Conservation (phyloP, 2,329 filamentous ascomycete genomes). For the Nigrospora sphaerica region DNA sequence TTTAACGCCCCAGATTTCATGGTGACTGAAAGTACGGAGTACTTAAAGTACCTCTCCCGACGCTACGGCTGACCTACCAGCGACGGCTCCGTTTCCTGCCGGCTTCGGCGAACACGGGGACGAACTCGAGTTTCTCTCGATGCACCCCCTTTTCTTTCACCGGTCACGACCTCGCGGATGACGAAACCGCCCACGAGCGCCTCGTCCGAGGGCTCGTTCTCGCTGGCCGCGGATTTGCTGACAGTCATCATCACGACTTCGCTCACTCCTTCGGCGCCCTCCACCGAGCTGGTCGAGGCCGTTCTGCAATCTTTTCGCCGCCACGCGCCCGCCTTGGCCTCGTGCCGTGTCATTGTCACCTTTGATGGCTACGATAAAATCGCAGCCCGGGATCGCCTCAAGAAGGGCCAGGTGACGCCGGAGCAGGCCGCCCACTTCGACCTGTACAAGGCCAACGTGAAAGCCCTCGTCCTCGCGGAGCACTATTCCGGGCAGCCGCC, state of each 20-base stretch:
- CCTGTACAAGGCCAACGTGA: constrained; percentile 40
- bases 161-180: neutral
- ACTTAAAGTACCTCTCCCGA: too few species aligned
- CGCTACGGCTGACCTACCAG: too few species aligned
- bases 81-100: too few species aligned
- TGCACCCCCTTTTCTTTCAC: too few species aligned
- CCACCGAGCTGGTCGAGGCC: constrained; percentile 40
- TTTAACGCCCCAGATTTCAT: too few species aligned
- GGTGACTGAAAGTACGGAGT: too few species aligned
- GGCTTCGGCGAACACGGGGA: too few species aligned
- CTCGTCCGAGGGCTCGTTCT: neutral
- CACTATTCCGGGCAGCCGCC: constrained; percentile 9
- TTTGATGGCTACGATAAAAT: constrained; percentile 46
- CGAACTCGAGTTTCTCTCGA: too few species aligned
- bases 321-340: constrained; percentile 32
- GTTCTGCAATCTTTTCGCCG: constrained; percentile 37
- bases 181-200: neutral
- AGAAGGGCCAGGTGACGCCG: constrained; percentile 44
- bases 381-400: constrained; percentile 34
- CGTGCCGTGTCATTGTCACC: constrained; percentile 40
- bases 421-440: constrained; percentile 33
- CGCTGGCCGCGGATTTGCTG: constrained; percentile 11
- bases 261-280: constrained; percentile 45
- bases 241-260: constrained; percentile 48
- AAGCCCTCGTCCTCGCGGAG: constrained; percentile 27